phyloP scores from a whole-genome alignment of 495 filamentous ascomycete genomes.

The Xylaria acuta region DNA sequence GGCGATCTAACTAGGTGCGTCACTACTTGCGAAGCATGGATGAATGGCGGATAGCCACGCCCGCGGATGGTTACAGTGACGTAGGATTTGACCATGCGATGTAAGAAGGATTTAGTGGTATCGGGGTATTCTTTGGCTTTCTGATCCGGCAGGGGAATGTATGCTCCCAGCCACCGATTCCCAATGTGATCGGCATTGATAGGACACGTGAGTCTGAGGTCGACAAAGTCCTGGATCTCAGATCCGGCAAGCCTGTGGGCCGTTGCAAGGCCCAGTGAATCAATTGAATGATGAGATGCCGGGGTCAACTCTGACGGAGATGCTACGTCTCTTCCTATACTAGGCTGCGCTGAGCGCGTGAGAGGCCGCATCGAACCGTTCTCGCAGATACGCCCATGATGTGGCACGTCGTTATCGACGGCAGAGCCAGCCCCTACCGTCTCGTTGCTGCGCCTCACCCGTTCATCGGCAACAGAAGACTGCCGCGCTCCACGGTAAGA shows the following conservation, averaged over 20 bases:
- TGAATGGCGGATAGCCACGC: slow-evolving; percentile 48
- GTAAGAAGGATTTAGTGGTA: slow-evolving; percentile 45
- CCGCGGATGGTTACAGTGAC: slow-evolving; percentile 44
- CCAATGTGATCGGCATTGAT: slow-evolving; percentile 53
- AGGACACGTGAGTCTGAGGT: slow-evolving; percentile 46
- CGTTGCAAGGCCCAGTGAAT: neutral
- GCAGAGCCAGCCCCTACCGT: neutral
- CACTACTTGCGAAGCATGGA: slow-evolving; percentile 46
- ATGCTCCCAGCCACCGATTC: slow-evolving; percentile 55
- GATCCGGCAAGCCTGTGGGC: neutral
- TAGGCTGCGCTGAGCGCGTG: neutral
- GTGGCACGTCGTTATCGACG: neutral
- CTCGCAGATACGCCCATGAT: neutral
- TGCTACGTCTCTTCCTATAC: neutral
- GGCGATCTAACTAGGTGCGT: slow-evolving; percentile 34
- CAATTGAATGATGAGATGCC: slow-evolving; percentile 1
- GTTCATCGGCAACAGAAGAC: neutral
- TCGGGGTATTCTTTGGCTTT: slow-evolving; percentile 47
- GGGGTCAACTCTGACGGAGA: slow-evolving; percentile 17
- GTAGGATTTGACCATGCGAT: slow-evolving; percentile 53
- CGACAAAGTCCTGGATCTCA: slow-evolving; percentile 35
- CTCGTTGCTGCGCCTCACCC: neutral
- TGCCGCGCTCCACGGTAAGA: slow-evolving; percentile 3
- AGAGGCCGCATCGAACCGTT: neutral
- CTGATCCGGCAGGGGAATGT: slow-evolving; percentile 50